Conservation (phyloP, 441 rosid species). For the Arabidopsis hybrid region DNA sequence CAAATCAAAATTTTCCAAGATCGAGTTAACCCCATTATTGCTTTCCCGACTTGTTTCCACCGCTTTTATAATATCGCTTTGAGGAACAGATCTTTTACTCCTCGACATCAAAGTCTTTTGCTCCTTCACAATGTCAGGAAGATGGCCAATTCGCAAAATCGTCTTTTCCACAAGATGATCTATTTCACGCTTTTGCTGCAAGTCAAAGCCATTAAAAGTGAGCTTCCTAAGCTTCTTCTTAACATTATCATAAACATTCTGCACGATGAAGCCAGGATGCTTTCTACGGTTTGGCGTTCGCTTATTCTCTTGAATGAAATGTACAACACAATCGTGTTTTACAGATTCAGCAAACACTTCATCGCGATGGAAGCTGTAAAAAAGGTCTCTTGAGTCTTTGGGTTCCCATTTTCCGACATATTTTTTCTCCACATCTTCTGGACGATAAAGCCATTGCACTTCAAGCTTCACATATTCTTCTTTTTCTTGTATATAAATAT, state of each 20-base stretch:
- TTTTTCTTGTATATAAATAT: slow-evolving; percentile 54
- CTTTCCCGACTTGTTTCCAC: slow-evolving; percentile 60
- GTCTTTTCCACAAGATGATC: slow-evolving; percentile 77
- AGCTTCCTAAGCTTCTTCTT: slow-evolving; percentile 67
- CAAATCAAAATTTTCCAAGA: slow-evolving; percentile 35
- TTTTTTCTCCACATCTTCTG: slow-evolving; percentile 69
- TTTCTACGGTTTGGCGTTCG: slow-evolving; percentile 62
- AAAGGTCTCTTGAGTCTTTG: slow-evolving; percentile 64
- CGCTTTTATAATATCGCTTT: slow-evolving; percentile 50
- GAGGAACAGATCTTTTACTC: slow-evolving; percentile 52
- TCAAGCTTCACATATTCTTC: slow-evolving; percentile 59
- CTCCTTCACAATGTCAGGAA: slow-evolving; percentile 55
- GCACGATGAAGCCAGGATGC: slow-evolving; percentile 77
- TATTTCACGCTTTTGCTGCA: slow-evolving; percentile 71
- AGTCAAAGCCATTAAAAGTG: slow-evolving; percentile 64
- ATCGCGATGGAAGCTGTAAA: slow-evolving; percentile 82
- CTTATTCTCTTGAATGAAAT: slow-evolving; percentile 64
- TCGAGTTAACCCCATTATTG: slow-evolving; percentile 44
- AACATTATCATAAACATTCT: slow-evolving; percentile 67
- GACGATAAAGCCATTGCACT: slow-evolving; percentile 90
- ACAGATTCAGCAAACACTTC: slow-evolving; percentile 85
- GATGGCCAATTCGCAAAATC: slow-evolving; percentile 54
- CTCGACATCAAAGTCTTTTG: neutral
- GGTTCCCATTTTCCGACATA: slow-evolving; percentile 67
- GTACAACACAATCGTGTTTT: slow-evolving; percentile 68